Evolutionary conservation across 169 alveolate genomes (phyloP).

Genomic region (Amoebophrya sp.): DNA sequence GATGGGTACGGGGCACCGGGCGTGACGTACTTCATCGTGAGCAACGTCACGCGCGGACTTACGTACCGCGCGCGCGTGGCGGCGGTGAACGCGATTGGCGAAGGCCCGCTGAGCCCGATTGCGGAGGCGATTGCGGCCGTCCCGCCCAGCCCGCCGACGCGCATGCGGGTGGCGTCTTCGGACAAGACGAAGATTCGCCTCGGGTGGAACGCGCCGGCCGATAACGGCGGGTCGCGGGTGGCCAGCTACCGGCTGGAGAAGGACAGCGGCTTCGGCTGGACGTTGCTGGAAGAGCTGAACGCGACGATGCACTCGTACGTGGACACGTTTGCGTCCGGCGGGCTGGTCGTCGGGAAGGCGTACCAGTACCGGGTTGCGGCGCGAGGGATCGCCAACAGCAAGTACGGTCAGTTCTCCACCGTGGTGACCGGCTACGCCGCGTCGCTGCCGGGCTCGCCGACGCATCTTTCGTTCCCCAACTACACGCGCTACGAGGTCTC

Average conservation of each 20-base stretch:
- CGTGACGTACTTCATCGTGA: not conserved
- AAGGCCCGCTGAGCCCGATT: not conserved
- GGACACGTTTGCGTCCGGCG: too few species aligned
- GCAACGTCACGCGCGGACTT: not conserved
- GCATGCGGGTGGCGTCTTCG: not conserved
- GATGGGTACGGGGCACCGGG: slow-evolving; percentile 1
- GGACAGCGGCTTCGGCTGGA: slow-evolving; percentile 17
- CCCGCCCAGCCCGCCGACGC: not conserved
- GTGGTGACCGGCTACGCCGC: slow-evolving; percentile 2
- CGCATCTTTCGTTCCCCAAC: not conserved
- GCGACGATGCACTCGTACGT: not conserved
- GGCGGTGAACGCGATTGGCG: slow-evolving; percentile 7
- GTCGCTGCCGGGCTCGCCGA: not conserved
- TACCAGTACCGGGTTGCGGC: slow-evolving; percentile 6
- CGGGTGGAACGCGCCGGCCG: slow-evolving; percentile 6
- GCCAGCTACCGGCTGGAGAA: not conserved
- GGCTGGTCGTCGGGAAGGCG: not conserved
- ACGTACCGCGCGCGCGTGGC: slow-evolving; percentile 12
- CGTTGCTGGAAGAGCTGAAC: not conserved
- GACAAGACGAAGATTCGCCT: not conserved
- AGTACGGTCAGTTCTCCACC: not conserved
- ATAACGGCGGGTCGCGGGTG: not conserved
- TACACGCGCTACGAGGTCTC: not conserved
- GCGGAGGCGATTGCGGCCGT: not conserved
- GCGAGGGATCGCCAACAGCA: not conserved